phyloP scores from a whole-genome alignment of 306 rosid species.

The Glycine soja region DNA sequence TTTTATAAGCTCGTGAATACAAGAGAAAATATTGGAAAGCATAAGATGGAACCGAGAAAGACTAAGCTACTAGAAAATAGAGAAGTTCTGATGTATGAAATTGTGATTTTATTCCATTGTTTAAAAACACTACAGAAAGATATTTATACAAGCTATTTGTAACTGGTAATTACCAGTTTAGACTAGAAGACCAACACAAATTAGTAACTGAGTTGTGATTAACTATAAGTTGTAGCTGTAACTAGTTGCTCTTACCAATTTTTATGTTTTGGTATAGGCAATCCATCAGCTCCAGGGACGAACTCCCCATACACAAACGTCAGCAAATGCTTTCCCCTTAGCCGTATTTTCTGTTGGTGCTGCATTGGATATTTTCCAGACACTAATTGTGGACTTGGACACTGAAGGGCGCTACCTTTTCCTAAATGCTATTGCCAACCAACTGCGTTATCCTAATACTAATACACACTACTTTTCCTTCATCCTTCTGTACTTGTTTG shows the following conservation, averaged over 20 bases:
- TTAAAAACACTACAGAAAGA: not conserved
- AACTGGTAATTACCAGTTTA: not conserved
- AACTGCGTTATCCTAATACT: constrained; percentile 96
- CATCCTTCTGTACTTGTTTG: constrained; percentile 89
- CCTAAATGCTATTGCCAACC: constrained; percentile 96
- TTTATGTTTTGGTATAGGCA: constrained; percentile 64
- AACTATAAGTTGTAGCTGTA: not conserved
- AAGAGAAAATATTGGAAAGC: not conserved
- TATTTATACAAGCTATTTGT: too few species aligned
- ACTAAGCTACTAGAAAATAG: not conserved
- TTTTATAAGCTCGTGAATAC: not conserved
- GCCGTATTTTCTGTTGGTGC: constrained; percentile 88
- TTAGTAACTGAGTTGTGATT: not conserved
- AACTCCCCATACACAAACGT: constrained; percentile 73
- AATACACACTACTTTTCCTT: constrained; percentile 97
- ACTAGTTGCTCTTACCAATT: not conserved
- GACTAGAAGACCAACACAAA: too few species aligned
- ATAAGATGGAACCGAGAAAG: not conserved
- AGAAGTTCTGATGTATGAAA: not conserved
- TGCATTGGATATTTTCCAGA: constrained; percentile 90
- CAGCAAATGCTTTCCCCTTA: constrained; percentile 61
- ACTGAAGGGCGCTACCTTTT: constrained; percentile 99
- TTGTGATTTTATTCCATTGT: not conserved
- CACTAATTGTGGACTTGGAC: constrained; percentile 77
- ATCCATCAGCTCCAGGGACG: constrained; percentile 90